These are phyloP conservation scores for Penicillium mononematosum DNA, from an alignment of 495 filamentous ascomycete species.

Conservation along the genomic window DNA sequence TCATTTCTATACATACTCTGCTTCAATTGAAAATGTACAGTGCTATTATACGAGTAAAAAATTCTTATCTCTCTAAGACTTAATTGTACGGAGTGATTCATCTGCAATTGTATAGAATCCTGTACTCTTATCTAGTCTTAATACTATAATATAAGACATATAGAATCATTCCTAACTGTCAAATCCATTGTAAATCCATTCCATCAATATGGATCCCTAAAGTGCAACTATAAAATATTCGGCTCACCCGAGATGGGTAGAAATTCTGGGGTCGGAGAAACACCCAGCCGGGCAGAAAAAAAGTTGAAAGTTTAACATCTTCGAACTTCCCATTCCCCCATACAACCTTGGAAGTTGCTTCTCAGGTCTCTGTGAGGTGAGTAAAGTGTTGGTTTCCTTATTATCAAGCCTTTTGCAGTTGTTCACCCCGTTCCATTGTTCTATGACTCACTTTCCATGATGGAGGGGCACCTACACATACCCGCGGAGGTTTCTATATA, in stretches of 20 bases:
- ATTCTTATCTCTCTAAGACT: background rate
- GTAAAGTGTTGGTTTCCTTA: slow-evolving; percentile 12
- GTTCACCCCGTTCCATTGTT: background rate
- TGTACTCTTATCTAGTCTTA: no score
- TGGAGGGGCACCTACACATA: slow-evolving; percentile 26
- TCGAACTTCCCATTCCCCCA: slow-evolving; percentile 8
- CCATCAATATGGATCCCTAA: no score
- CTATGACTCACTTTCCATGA: slow-evolving; percentile 6
- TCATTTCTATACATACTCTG: background rate
- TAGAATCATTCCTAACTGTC: no score
- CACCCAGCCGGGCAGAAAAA: slow-evolving; percentile 30
- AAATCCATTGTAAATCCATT: no score
- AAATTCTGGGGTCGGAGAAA: slow-evolving; percentile 28
- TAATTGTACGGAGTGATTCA: background rate
- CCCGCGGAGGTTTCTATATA: slow-evolving; percentile 23
- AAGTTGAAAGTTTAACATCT: slow-evolving; percentile 21
- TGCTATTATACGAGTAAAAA: background rate
- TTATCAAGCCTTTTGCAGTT: background rate
- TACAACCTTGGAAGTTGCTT: slow-evolving; percentile 24
- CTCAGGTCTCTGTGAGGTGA: slow-evolving; percentile 38
- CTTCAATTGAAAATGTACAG: background rate
- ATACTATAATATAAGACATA: no score
- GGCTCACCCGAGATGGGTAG: background rate
- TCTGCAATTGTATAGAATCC: background rate
- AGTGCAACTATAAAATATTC: no score